Percentiles rank a stretch among this genome's conserved stretches.
These are phyloP conservation scores for Colletotrichum brevisporum DNA, from an alignment of 2,329 filamentous ascomycete species.

Conservation along the genomic window DNA sequence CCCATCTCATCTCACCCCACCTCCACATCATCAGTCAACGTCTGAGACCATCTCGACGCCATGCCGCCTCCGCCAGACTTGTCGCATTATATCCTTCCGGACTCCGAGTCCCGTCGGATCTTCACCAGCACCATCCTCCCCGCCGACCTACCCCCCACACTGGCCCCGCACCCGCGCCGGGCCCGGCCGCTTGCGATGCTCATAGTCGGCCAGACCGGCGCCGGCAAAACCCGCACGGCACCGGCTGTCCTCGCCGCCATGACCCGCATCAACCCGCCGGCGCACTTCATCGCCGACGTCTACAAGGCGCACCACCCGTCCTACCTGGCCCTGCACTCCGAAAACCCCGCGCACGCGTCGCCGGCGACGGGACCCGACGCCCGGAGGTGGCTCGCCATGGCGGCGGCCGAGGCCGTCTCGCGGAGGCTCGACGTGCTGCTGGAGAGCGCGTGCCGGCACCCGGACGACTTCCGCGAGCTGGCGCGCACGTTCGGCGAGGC, in stretches of 20 bases:
- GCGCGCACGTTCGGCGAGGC: constrained; percentile 50
- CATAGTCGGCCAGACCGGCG: constrained; percentile 63
- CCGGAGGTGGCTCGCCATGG: constrained; percentile 59
- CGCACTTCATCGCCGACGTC: constrained; percentile 63
- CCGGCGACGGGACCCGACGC: constrained; percentile 57
- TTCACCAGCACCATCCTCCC: constrained; percentile 51
- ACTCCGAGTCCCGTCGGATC: constrained; percentile 48
- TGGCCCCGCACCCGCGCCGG: constrained; percentile 30
- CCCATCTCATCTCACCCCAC: neutral
- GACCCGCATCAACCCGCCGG: constrained; percentile 39
- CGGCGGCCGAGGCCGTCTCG: constrained; percentile 51
- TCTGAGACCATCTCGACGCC: neutral
- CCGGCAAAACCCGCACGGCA: constrained; percentile 62
- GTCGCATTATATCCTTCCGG: constrained; percentile 50
- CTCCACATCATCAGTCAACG: neutral
- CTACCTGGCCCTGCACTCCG: constrained; percentile 50
- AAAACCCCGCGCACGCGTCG: constrained; percentile 53
- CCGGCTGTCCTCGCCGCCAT: constrained; percentile 55
- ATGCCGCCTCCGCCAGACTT: constrained; percentile 47
- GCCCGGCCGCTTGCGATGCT: constrained; percentile 56
- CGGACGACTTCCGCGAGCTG: constrained; percentile 56
- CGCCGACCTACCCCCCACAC: constrained; percentile 48
- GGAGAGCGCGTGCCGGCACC: constrained; percentile 61
- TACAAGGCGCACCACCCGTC: constrained; percentile 64
- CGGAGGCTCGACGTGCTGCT: constrained; percentile 55